A percentile compares a stretch with the other conserved stretches of the same genome.
These are phyloP conservation scores for Calocybe gambosa DNA, from an alignment of 1,284 basidiomycete genomes.

Conservation along the genomic window DNA sequence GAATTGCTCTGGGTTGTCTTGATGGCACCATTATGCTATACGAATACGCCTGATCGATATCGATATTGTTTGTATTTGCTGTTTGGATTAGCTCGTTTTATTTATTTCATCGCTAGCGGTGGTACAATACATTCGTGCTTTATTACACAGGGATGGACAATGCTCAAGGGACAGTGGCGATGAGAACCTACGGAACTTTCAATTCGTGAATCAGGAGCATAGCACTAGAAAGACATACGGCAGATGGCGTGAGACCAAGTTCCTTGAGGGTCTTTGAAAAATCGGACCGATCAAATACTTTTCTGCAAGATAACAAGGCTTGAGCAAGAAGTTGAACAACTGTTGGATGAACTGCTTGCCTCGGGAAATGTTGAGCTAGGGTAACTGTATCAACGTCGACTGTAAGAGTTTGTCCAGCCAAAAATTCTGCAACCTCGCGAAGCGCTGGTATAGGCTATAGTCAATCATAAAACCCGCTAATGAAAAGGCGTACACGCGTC, in stretches of 20 bases:
- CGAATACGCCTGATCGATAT: conserved; percentile 32
- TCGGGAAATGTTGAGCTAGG: conserved; percentile 78
- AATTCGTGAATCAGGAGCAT: neutral
- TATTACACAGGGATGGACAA: conserved; percentile 12
- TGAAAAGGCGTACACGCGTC: conserved; percentile 58
- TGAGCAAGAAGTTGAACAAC: neutral
- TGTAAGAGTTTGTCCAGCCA: conserved; percentile 66
- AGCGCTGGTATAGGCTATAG: conserved; percentile 45
- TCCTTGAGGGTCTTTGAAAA: conserved; percentile 65
- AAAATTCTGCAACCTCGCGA: conserved; percentile 78
- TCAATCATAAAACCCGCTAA: neutral
- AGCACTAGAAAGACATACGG: conserved; percentile 35
- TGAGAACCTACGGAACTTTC: conserved; percentile 38
- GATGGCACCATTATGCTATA: conserved; percentile 46
- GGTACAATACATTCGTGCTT: conserved; percentile 1
- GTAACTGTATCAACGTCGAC: conserved; percentile 73
- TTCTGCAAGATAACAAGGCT: conserved; percentile 36
- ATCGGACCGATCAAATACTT: conserved; percentile 59
- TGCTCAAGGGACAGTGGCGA: conserved; percentile 36
- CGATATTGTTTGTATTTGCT: neutral
- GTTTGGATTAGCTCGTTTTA: neutral
- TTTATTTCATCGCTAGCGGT: neutral
- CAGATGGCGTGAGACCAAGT: conserved; percentile 73
- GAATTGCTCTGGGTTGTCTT: conserved; percentile 46
- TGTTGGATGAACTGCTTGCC: conserved; percentile 38